Percentiles rank a stretch among this genome's conserved stretches.
Evolutionary conservation across 805 yeast species (phyloP).

Genomic region (Myxozyma kluyveri): DNA sequence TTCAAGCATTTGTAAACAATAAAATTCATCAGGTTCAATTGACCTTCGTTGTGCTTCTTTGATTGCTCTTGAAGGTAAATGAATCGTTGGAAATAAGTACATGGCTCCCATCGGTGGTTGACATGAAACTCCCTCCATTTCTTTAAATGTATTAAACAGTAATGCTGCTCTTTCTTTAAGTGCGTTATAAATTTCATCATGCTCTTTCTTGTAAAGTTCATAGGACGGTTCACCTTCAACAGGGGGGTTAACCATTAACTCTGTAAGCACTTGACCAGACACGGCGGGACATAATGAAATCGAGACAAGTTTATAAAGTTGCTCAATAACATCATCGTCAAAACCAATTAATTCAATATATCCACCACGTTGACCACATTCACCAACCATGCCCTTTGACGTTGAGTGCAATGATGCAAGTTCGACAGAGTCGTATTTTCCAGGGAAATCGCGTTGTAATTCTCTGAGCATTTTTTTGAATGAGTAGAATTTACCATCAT

Average conservation of each 20-base stretch:
- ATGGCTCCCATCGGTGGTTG: slow-evolving; percentile 91
- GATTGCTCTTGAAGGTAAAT: slow-evolving; percentile 62
- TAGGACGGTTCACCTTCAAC: slow-evolving; percentile 70
- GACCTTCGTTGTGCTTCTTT: slow-evolving; percentile 56
- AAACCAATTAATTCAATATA: slow-evolving; percentile 93
- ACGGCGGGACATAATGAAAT: slow-evolving; percentile 93
- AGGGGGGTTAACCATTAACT: slow-evolving; percentile 93
- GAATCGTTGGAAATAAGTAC: slow-evolving; percentile 86
- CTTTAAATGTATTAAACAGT: slow-evolving; percentile 66
- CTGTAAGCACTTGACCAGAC: slow-evolving; percentile 89
- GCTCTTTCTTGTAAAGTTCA: slow-evolving; percentile 62
- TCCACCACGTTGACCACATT: slow-evolving; percentile 99
- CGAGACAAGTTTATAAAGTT: slow-evolving; percentile 80
- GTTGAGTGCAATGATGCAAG: slow-evolving; percentile 95
- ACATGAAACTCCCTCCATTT: slow-evolving; percentile 80
- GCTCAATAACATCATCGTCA: slow-evolving; percentile 61
- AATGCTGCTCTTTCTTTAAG: slow-evolving; percentile 61
- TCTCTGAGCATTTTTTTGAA: slow-evolving; percentile 74
- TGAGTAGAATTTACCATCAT: slow-evolving; percentile 64
- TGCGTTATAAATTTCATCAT: slow-evolving; percentile 57
- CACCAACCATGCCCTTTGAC: slow-evolving; percentile 96
- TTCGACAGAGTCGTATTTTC: slow-evolving; percentile 67
- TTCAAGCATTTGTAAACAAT: slow-evolving; percentile 80
- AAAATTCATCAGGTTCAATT: slow-evolving; percentile 76
- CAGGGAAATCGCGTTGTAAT: slow-evolving; percentile 54